phyloP scores from a whole-genome alignment of 202 grass and related monocot genomes.

The Carex arenaria region DNA sequence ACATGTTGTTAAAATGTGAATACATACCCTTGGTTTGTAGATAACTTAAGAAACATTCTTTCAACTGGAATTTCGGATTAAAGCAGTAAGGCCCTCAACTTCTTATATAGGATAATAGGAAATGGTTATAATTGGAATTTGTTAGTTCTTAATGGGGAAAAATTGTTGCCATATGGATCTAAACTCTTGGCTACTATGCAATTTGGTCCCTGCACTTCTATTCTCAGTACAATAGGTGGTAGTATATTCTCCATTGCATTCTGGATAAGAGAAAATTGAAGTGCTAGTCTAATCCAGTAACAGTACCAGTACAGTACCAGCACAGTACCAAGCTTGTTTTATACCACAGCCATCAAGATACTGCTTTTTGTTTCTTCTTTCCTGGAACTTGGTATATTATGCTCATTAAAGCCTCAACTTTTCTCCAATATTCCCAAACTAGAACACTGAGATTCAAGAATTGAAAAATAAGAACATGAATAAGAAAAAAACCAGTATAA shows the following conservation, averaged over 20 bases:
- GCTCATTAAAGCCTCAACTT: neutral
- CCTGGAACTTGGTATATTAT: neutral
- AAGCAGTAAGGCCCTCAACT: neutral
- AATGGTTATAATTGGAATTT: neutral
- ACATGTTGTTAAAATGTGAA: neutral
- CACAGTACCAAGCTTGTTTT: neutral
- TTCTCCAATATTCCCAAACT: neutral
- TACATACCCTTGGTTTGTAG: neutral
- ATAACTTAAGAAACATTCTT: neutral
- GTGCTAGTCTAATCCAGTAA: neutral
- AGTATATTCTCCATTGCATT: neutral
- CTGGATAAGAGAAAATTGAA: neutral
- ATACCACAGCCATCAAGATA: neutral
- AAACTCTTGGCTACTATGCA: neutral
- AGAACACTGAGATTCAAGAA: neutral
- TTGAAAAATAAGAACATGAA: neutral
- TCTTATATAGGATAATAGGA: constrained; percentile 2
- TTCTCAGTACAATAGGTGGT: neutral
- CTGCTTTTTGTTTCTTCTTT: neutral
- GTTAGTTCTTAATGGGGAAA: neutral
- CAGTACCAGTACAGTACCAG: neutral
- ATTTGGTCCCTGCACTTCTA: neutral
- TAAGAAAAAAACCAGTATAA: neutral
- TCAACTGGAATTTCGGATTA: neutral
- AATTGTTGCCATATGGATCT: neutral